Evolutionary conservation across 2,329 filamentous ascomycete genomes (phyloP), one percentile per base, ranked within the genome.

Genomic region (Trichoderma simmonsii): DNA sequence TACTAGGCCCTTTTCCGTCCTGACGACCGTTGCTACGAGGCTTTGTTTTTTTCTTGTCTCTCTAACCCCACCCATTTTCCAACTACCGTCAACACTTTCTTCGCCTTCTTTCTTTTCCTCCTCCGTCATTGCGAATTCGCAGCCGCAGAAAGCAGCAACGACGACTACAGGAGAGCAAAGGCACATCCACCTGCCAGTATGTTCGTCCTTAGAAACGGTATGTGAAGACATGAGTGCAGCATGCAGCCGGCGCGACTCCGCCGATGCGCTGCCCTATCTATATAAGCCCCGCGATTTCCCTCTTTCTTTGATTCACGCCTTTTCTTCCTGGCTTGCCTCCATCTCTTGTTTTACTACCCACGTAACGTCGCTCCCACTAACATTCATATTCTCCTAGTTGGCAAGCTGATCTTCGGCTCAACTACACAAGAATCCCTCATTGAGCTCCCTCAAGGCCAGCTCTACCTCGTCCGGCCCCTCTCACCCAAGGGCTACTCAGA

Each of bases 401-500:
- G 93, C 83, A 98, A 97, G 84, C 91, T 96, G 79, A 90, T 98
- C 80, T 98, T 98, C 81, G 94, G 97, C 80, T 89, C 87, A 73
- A 89, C 89, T 78, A 93, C 90, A 80, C 95, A 98, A 82, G 95
- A 98, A 85, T 92, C 94, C 62, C 90, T 99, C 80, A 94, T 97
- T 83, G 95, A 98, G 81, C 91, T 99, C 57, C 91, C 95, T 18
- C 94, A 98, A 82, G 96, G 96, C 80, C 95, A 98, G 82, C 93
- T 99, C 59, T 99, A 98, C 82, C 92, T 99, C 76, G 96, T 99
- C 77, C 93, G 96, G 77, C 96, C 96, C 12, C 89, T 94, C 64
- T 98, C 95, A 8, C 94, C 95, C 71, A 99, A 99, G 82, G 96
- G 96, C 75, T 98, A 98, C 81, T 98, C 95, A 1, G 96, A 99